Percentiles rank a stretch among this genome's conserved stretches.
phyloP scores from a whole-genome alignment of 108 stramenopile species.

The Parietichytrium sp. region DNA sequence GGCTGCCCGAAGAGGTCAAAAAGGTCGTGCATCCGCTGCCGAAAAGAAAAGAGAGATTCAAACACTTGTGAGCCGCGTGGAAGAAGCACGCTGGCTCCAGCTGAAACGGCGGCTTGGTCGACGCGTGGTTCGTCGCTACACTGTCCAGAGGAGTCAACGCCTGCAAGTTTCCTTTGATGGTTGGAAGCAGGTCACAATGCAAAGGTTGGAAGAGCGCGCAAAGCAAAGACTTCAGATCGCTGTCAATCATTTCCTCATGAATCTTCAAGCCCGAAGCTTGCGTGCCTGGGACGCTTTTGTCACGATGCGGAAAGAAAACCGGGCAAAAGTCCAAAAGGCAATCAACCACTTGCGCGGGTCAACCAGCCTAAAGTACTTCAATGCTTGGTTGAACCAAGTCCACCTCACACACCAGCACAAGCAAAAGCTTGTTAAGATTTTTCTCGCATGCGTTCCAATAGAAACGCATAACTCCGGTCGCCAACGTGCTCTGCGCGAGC shows the following conservation, averaged over 20 bases:
- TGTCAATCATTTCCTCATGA: background rate
- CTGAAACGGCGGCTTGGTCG: background rate
- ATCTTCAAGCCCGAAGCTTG: background rate
- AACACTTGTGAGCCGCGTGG: background rate
- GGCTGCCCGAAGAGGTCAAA: background rate
- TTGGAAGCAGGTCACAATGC: background rate
- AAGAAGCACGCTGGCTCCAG: background rate
- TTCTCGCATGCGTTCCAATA: background rate
- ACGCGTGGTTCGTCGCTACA: background rate
- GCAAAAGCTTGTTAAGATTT: background rate
- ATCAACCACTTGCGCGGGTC: background rate
- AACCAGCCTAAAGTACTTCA: background rate
- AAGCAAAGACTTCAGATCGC: background rate
- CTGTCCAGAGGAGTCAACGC: background rate
- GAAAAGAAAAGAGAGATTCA: background rate
- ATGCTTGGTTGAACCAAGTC: background rate
- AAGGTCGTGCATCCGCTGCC: background rate
- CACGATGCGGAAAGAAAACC: background rate
- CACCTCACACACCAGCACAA: background rate
- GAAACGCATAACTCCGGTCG: background rate
- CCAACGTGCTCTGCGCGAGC: background rate
- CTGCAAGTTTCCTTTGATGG: background rate
- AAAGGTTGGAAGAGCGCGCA: background rate
- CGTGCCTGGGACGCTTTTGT: conserved; percentile 11
- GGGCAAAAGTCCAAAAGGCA: background rate